A percentile compares a stretch with the other conserved stretches of the same genome.
These are phyloP conservation scores for Suhomyces sp. DNA, from an alignment of 805 yeast genomes.

Conservation along the genomic window DNA sequence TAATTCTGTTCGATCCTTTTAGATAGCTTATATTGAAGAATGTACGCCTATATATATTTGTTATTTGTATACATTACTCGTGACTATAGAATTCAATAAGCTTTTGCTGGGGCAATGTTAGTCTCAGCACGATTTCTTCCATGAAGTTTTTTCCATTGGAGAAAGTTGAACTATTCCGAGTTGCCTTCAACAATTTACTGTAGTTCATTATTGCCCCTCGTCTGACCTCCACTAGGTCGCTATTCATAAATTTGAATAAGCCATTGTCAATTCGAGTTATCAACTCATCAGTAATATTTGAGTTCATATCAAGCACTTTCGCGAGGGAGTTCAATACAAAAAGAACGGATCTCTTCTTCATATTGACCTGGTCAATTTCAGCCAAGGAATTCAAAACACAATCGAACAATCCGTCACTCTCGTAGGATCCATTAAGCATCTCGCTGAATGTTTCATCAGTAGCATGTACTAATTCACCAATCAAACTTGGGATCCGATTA, in stretches of 20 bases:
- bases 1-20: neutral
- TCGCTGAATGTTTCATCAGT: constrained; percentile 31
- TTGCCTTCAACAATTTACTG: constrained; percentile 29
- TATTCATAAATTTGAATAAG: constrained; percentile 24
- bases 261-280: constrained; percentile 26
- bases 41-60: neutral
- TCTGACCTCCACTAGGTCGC: constrained; percentile 36
- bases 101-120: constrained; percentile 43
- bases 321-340: constrained; percentile 26
- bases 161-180: constrained; percentile 13
- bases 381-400: constrained; percentile 15
- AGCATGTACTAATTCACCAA: constrained; percentile 24
- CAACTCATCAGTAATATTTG: constrained; percentile 17
- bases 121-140: constrained; percentile 32
- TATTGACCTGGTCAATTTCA: neutral
- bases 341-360: constrained; percentile 6
- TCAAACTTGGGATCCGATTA: constrained; percentile 9
- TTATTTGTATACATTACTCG: neutral
- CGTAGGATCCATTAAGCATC: constrained; percentile 25
- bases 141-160: constrained; percentile 13
- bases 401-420: constrained; percentile 18
- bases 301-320: constrained; percentile 21
- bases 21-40: neutral
- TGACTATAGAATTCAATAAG: constrained; percentile 46
- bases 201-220: constrained; percentile 37